Evolutionary conservation across 352 stramenopile genomes (phyloP).

Genomic region (Phytophthora brassicae): DNA sequence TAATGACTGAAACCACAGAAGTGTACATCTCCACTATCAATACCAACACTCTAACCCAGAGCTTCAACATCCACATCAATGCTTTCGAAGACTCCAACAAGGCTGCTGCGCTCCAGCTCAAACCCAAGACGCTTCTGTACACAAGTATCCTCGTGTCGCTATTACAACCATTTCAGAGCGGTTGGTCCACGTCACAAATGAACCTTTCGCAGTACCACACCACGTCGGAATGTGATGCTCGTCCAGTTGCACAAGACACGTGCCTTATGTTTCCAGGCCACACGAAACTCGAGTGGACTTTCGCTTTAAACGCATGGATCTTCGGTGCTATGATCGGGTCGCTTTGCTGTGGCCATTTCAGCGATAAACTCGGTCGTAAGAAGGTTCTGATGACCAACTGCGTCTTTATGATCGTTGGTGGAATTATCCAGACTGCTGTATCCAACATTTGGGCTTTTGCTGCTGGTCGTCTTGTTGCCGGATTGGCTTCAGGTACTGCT

Average conservation of each 20-base stretch:
- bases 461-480: conserved; percentile 10
- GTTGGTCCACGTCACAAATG: too few species aligned
- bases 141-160: too few species aligned
- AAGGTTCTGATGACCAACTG: conserved; percentile 22
- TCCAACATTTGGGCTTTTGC: conserved; percentile 19
- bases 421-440: conserved; percentile 18
- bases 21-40: too few species aligned
- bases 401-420: conserved; percentile 39
- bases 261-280: conserved; percentile 18
- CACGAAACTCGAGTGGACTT: conserved; percentile 5
- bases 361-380: conserved; percentile 19
- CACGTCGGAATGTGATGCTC: conserved; percentile 15
- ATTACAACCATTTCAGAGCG: too few species aligned
- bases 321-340: conserved; percentile 12
- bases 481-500: conserved; percentile 10
- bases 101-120: conserved; percentile 6
- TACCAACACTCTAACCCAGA: conserved; percentile 2
- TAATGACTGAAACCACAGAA: too few species aligned
- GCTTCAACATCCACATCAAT: conserved; percentile 6
- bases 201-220: too few species aligned
- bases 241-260: conserved; percentile 4
- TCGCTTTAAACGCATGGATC: conserved; percentile 5
- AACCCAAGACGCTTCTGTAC: too few species aligned
- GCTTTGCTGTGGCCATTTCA: conserved; percentile 24
- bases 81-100: conserved; percentile 10